Evolutionary conservation across 2,329 filamentous ascomycete genomes (phyloP), one percentile per base, ranked within the genome.

Genomic region (Aureobasidium leucospermi): DNA sequence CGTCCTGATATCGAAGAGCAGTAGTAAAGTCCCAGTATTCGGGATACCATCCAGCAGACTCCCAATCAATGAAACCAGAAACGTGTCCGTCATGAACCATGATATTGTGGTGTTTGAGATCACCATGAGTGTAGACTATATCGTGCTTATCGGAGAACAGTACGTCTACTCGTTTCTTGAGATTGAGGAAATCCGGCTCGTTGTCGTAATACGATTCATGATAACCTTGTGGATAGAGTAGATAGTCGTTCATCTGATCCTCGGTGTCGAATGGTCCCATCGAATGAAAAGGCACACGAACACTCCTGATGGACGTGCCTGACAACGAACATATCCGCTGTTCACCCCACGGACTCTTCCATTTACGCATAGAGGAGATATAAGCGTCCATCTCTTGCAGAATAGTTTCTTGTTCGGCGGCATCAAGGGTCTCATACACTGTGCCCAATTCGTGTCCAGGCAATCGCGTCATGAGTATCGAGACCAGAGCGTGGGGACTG

Each of bases 111-210:
- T 69, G 70, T 59, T 71, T 74, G 8, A 84, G 69, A 65, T 84
- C 80, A 3, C 75, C 75, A 68, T 83, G 79, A 1, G 79, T 79
- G 61, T 83, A 77, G 1, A 77, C 72, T 16, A 49, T 31, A 6
- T 19, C 29, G 55, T 43, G 16, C 59, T 56, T 46, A 10, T 46
- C 42, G 8, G 16, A 8, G 42, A 46, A 46, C 6, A 46, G 42
- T 9, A 4, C 11, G 3, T 46, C 42, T 4, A 15, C 9, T 28
- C 19, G 5, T 15, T 15, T 13, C 13, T 31, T 49, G 29, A 49
- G 29, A 8, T 3, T 8, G 3, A 9, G 19, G 42, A 28, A 46
- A 6, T 29, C 15, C 5, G 6, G 4, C 2, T 15, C 6, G 19
- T 1, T 11, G 7, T 29, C 5, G 8, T n/a, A 13, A 23, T 23